These are phyloP conservation scores for Venturiaceae sp. DNA, from an alignment of 2,329 filamentous ascomycete species.

Conservation along the genomic window DNA sequence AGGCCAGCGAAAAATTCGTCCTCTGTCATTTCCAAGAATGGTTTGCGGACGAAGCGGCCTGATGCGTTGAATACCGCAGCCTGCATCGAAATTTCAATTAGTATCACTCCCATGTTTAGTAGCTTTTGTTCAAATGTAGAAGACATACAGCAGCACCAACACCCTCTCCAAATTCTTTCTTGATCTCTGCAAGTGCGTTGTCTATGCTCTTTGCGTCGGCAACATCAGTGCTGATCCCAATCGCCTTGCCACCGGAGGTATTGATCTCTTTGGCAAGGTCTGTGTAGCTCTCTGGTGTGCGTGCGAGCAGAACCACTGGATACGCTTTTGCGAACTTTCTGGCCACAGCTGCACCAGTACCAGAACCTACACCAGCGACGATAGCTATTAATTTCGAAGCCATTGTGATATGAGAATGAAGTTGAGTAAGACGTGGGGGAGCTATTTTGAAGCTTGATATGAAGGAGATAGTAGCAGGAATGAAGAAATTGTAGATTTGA, in stretches of 20 bases:
- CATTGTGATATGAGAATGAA: neutral
- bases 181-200: constrained; percentile 53
- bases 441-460: neutral
- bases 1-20: constrained; percentile 45
- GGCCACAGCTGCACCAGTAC: constrained; percentile 55
- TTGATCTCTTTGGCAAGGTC: constrained; percentile 62
- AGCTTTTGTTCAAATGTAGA: neutral
- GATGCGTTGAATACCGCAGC: constrained; percentile 65
- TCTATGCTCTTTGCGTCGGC: constrained; percentile 45
- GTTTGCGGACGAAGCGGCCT: constrained; percentile 47
- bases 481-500: neutral
- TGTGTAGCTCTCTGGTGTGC: constrained; percentile 55
- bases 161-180: constrained; percentile 45
- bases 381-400: constrained; percentile 51
- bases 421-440: neutral
- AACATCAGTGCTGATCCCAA: constrained; percentile 61
- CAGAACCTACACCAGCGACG: constrained; percentile 62
- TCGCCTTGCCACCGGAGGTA: constrained; percentile 53
- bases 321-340: constrained; percentile 54
- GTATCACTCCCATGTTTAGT: neutral
- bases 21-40: constrained; percentile 50
- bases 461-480: neutral
- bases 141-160: constrained; percentile 23
- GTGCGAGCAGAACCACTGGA: constrained; percentile 65
- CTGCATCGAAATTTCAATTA: constrained; percentile 7